Evolutionary conservation across 2,329 filamentous ascomycete species (phyloP).

Genomic region (Lecanoromycetidae sp.): DNA sequence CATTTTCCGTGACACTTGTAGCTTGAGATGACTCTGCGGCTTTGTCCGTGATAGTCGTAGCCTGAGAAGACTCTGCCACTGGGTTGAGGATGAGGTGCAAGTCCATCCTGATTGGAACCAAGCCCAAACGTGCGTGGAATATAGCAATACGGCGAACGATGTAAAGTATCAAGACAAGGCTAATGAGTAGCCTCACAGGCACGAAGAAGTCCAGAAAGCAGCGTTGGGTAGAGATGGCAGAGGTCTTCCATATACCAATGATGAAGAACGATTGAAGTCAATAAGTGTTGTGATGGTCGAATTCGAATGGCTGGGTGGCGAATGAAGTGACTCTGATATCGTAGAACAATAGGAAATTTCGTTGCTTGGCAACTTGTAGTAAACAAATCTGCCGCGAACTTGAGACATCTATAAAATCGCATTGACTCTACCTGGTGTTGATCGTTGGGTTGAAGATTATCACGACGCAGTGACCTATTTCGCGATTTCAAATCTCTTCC

Average conservation of each 20-base stretch:
- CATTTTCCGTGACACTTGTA: not conserved
- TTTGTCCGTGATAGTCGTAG: not conserved
- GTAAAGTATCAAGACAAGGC: too few species aligned
- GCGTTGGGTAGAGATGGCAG: too few species aligned
- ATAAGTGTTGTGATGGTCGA: not conserved
- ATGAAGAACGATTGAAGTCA: too few species aligned
- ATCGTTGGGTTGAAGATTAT: too few species aligned
- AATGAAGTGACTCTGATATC: not conserved
- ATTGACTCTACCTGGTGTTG: not conserved
- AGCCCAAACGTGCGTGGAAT: too few species aligned
- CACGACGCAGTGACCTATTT: too few species aligned
- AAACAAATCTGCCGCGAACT: not conserved
- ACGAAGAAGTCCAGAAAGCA: too few species aligned
- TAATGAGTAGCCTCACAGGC: not conserved
- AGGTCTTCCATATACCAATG: too few species aligned
- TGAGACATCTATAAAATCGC: not conserved
- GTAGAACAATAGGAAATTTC: not conserved
- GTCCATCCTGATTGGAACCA: not conserved
- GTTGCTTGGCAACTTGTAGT: not conserved
- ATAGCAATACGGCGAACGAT: too few species aligned
- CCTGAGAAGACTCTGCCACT: not conserved
- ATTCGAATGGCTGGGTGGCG: not conserved
- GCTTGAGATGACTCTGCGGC: not conserved
- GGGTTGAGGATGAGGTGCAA: constrained; percentile 5
- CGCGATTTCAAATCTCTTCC: too few species aligned